Evolutionary conservation across 306 rosid genomes (phyloP).

Genomic region (Betula pendula): DNA sequence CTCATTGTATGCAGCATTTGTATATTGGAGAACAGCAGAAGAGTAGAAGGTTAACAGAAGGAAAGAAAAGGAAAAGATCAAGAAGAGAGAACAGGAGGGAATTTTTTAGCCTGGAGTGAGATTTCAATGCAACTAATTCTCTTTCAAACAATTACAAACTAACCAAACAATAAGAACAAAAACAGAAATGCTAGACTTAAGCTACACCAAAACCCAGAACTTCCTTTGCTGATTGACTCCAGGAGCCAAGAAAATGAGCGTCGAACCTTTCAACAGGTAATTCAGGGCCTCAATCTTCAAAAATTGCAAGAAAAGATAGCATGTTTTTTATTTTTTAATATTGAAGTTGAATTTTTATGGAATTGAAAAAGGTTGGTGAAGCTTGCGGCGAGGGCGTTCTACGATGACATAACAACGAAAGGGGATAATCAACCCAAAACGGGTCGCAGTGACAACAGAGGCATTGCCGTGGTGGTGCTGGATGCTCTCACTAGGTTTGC

Average conservation of each 20-base stretch:
- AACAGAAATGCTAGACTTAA: no score
- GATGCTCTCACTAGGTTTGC: slow-evolving; percentile 90
- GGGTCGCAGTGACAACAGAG: slow-evolving; percentile 86
- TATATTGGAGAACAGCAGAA: no score
- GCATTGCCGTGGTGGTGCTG: slow-evolving; percentile 99
- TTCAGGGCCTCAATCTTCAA: slow-evolving; percentile 5
- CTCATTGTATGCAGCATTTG: no score
- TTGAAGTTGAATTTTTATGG: background rate
- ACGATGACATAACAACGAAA: slow-evolving; percentile 78
- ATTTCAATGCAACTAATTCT: background rate
- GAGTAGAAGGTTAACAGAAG: no score
- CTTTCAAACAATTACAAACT: no score
- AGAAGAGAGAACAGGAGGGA: no score
- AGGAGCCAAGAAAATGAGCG: slow-evolving; percentile 31
- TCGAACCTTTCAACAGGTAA: slow-evolving; percentile 78
- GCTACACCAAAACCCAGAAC: background rate
- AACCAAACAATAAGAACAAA: background rate
- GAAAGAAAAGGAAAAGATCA: no score
- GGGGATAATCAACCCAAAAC: slow-evolving; percentile 94
- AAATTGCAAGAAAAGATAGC: background rate
- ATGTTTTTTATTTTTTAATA: background rate
- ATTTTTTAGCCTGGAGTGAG: background rate
- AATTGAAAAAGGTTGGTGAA: slow-evolving; percentile 64
- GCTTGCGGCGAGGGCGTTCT: slow-evolving; percentile 89
- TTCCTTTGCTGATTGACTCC: slow-evolving; percentile 2